Conservation (phyloP, 441 rosid genomes). For the Melastoma candidum region DNA sequence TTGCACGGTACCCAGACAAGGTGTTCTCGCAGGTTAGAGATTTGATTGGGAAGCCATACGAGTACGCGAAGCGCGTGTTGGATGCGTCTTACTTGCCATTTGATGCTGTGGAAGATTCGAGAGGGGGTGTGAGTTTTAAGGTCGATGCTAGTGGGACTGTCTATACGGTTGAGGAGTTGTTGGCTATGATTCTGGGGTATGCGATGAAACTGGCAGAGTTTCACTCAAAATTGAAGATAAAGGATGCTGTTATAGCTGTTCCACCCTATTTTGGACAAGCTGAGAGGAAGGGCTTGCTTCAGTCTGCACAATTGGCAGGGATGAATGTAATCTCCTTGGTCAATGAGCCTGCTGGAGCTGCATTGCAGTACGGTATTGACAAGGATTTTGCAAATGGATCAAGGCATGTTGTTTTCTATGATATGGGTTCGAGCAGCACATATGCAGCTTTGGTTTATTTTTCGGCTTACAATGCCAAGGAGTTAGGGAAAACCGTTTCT, state of each 20-base stretch:
- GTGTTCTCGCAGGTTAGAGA: conserved; percentile 76
- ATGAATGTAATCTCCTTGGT: conserved; percentile 67
- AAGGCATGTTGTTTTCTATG: conserved; percentile 78
- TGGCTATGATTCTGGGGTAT: conserved; percentile 72
- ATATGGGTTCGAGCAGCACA: conserved; percentile 88
- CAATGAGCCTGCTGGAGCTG: conserved; percentile 90
- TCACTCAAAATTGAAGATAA: conserved; percentile 54
- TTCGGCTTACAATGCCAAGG: conserved; percentile 75
- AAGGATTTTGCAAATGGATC: conserved; percentile 84
- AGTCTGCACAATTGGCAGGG: conserved; percentile 86
- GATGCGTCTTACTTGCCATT: conserved; percentile 74
- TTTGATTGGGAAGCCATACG: conserved; percentile 69
- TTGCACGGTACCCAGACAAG: conserved; percentile 74
- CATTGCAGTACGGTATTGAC: conserved; percentile 95
- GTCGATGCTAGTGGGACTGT: conserved; percentile 39
- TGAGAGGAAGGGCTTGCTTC: conserved; percentile 74
- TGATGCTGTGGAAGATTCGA: conserved; percentile 54
- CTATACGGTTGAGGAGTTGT: conserved; percentile 73
- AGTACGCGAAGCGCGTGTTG: conserved; percentile 39
- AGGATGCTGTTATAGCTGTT: conserved; percentile 70
- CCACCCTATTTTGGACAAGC: conserved; percentile 96
- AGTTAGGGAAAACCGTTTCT: conserved; percentile 72
- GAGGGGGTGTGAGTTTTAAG: conserved; percentile 58
- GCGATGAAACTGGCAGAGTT: conserved; percentile 65
- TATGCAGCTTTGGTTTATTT: conserved; percentile 80